Evolutionary conservation across 2,329 filamentous ascomycete species (phyloP).

Genomic region (Neopestalotiopsis sp.): DNA sequence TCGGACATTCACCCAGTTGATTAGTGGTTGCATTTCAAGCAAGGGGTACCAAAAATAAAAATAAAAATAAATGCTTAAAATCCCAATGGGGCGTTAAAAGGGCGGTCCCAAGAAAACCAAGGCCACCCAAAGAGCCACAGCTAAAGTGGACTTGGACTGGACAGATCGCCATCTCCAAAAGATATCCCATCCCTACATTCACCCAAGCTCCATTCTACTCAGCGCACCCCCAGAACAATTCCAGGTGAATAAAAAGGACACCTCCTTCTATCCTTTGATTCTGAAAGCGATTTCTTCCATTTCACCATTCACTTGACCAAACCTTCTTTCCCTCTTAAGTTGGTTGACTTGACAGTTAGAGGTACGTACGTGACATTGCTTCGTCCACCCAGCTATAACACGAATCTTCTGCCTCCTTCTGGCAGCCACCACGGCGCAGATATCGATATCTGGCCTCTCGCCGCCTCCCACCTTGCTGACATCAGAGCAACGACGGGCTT

Average conservation of each 20-base stretch:
- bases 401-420: not conserved
- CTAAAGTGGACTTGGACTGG: conserved; percentile 7
- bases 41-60: not conserved
- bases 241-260: conserved; percentile 14
- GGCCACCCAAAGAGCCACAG: not conserved
- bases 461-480: not conserved
- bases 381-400: not conserved
- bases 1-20: not conserved
- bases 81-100: not conserved
- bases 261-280: not conserved
- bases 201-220: conserved; percentile 4
- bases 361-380: conserved; percentile 2
- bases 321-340: conserved; percentile 6
- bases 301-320: conserved; percentile 9
- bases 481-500: not conserved
- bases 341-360: conserved; percentile 12
- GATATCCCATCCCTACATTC: conserved; percentile 11
- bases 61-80: not conserved
- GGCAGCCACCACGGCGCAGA: not conserved
- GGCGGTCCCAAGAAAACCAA: not conserved
- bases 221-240: not conserved
- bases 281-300: not conserved
- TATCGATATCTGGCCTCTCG: not conserved
- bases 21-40: not conserved
- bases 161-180: conserved; percentile 17